phyloP scores from a whole-genome alignment of 495 filamentous ascomycete genomes.

The Thozetella sp. region DNA sequence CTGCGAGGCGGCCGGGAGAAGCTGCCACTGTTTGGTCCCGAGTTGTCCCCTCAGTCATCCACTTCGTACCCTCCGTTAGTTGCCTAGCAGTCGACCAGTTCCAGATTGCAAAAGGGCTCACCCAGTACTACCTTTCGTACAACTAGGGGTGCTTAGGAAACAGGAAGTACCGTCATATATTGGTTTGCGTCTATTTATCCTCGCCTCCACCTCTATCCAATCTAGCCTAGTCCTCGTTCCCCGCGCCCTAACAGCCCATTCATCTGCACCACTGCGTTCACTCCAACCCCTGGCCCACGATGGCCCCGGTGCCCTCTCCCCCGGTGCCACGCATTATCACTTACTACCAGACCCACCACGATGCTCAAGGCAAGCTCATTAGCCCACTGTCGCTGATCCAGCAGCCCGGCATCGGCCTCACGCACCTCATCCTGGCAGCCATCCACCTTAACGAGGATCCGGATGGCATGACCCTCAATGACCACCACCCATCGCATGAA shows the following conservation, averaged over 20 bases:
- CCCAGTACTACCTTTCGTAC: no score
- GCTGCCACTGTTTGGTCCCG: no score
- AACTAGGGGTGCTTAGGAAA: no score
- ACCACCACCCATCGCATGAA: conserved; percentile 63
- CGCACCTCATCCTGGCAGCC: conserved; percentile 78
- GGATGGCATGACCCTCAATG: conserved; percentile 70
- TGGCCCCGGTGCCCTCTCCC: conserved; percentile 9
- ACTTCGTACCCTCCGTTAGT: no score
- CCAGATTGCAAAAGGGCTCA: no score
- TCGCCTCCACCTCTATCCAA: background rate
- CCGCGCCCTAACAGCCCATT: background rate
- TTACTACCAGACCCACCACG: conserved; percentile 46
- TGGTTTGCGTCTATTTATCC: background rate
- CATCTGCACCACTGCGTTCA: background rate
- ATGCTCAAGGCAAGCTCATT: conserved; percentile 59
- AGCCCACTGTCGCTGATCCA: conserved; percentile 72
- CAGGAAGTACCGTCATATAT: no score
- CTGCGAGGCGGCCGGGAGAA: no score
- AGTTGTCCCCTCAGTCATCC: no score
- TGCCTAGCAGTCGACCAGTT: no score
- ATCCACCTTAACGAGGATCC: conserved; percentile 75
- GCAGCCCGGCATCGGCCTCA: conserved; percentile 52
- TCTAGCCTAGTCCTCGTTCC: background rate
- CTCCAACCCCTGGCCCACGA: background rate
- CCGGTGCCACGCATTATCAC: conserved; percentile 11